phyloP scores from a whole-genome alignment of 2,329 filamentous ascomycete genomes.

The Scedosporium minutisporum region DNA sequence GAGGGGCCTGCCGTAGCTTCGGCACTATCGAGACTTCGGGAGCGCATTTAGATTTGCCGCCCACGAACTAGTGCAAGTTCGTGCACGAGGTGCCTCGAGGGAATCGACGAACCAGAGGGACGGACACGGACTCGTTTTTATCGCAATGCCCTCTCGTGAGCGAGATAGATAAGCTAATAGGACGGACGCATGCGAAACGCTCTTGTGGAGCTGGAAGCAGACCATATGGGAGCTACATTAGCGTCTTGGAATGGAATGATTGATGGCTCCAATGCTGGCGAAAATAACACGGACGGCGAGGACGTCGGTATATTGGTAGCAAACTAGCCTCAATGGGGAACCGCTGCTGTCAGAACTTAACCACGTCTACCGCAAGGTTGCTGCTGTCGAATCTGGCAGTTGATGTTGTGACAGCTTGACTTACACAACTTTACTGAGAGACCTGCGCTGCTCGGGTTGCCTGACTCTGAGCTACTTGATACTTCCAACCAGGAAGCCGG shows the following conservation, averaged over 20 bases:
- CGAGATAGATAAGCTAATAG: not conserved
- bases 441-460: too few relatives aligned
- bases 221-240: not conserved
- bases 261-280: not conserved
- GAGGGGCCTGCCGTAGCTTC: not conserved
- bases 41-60: not conserved
- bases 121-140: not conserved
- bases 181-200: not conserved
- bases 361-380: too few relatives aligned
- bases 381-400: too few relatives aligned
- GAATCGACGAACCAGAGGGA: not conserved
- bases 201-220: not conserved
- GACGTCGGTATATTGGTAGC: not conserved
- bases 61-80: not conserved
- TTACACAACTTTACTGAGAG: too few relatives aligned
- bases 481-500: too few relatives aligned
- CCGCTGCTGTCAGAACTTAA: too few relatives aligned
- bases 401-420: too few relatives aligned
- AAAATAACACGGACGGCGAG: not conserved
- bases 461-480: too few relatives aligned
- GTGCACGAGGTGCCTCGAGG: not conserved
- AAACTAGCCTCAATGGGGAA: not conserved
- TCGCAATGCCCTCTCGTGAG: not conserved
- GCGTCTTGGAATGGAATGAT: not conserved
- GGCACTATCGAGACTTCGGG: not conserved